These are phyloP conservation scores for Linnemannia exigua DNA, from an alignment of 192 early-diverging fungal genomes.

Conservation along the genomic window DNA sequence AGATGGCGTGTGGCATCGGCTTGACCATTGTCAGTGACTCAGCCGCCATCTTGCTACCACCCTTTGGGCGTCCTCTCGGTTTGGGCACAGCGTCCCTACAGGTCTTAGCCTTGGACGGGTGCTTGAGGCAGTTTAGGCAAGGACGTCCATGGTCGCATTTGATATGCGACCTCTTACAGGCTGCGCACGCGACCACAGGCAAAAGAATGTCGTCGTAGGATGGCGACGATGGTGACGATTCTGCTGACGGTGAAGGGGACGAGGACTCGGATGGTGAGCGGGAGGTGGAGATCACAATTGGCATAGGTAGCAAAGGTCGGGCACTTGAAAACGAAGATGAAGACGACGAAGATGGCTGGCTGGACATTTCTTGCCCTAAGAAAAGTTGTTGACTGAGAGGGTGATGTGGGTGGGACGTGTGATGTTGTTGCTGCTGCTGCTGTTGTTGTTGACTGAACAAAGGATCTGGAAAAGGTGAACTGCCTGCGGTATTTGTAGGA, in stretches of 20 bases:
- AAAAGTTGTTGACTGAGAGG: not conserved
- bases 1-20: conserved; percentile 15
- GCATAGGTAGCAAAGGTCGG: conserved; percentile 2
- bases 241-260: conserved; percentile 17
- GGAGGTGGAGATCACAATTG: conserved; percentile 14
- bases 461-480: not conserved
- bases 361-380: not conserved
- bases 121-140: conserved; percentile 45
- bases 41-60: conserved; percentile 32
- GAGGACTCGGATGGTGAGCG: conserved; percentile 20
- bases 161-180: conserved; percentile 53
- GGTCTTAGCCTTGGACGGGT: conserved; percentile 29
- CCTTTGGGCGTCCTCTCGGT: conserved; percentile 46
- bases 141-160: conserved; percentile 50
- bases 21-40: not conserved
- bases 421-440: not conserved
- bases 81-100: conserved; percentile 50
- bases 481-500: not conserved
- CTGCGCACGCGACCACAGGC: conserved; percentile 38
- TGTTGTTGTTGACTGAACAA: not conserved
- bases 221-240: conserved; percentile 13
- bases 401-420: not conserved
- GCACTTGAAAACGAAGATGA: not conserved
- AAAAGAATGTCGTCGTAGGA: conserved; percentile 23
- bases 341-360: not conserved